A percentile compares a stretch with the other conserved stretches of the same genome.
Evolutionary conservation across 768 basidiomycete genomes (phyloP).

Genomic region (Lactarius deliciosus): DNA sequence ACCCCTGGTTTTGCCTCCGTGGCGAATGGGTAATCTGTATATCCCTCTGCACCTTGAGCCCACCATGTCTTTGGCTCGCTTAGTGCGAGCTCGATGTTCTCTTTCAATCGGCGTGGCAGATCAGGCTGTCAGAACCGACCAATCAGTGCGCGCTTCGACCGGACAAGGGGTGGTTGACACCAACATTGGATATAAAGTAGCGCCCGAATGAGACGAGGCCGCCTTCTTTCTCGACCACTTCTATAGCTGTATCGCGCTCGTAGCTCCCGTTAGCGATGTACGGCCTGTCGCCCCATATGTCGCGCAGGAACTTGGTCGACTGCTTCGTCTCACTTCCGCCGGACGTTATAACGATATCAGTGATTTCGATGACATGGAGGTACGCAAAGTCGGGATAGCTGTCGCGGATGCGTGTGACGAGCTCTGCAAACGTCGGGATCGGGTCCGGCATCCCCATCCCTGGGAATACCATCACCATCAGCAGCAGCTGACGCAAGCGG

Average conservation of each 20-base stretch:
- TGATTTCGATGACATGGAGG: slow-evolving; percentile 38
- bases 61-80: neutral
- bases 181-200: slow-evolving; percentile 21
- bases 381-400: slow-evolving; percentile 21
- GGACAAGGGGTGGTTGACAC: neutral
- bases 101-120: slow-evolving; percentile 23
- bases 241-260: slow-evolving; percentile 30
- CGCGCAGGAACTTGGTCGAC: slow-evolving; percentile 32
- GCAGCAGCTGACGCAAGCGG: too few relatives aligned
- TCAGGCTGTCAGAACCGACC: slow-evolving; percentile 22
- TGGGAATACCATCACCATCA: neutral
- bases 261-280: slow-evolving; percentile 33
- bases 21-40: slow-evolving; percentile 30
- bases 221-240: slow-evolving; percentile 20
- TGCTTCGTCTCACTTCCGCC: neutral
- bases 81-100: slow-evolving; percentile 1
- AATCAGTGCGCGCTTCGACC: neutral
- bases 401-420: slow-evolving; percentile 32
- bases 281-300: slow-evolving; percentile 31
- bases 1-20: neutral
- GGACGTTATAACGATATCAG: neutral
- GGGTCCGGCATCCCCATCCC: slow-evolving; percentile 30
- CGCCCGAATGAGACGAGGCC: slow-evolving; percentile 24
- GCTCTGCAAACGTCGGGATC: slow-evolving; percentile 33
- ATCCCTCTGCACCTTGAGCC: slow-evolving; percentile 16